Evolutionary conservation across 768 basidiomycete genomes (phyloP), one percentile per base, ranked within the genome.

Genomic region (Gelatoporia subvermispora): DNA sequence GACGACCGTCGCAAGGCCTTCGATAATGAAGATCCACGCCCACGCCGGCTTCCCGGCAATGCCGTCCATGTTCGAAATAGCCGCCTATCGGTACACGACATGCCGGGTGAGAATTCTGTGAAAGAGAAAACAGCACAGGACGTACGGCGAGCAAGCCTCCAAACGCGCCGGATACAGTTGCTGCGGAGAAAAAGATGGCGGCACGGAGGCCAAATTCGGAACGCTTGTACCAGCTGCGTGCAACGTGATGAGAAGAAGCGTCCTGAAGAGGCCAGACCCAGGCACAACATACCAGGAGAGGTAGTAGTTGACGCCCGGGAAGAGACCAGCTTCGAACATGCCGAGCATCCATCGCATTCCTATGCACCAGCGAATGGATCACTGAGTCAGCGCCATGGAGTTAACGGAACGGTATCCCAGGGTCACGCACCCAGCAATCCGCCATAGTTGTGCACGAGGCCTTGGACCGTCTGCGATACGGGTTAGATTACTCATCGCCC

Each of bases 121-220:
- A 31, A 31, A 31, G 28, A n/a, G 28, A 31, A 13, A 31, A 13
- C 13, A 23, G 17, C 21, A 10, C 25, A 11, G 21, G 16, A 54
- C 71, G 50, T 51, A 85, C 85, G 31, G 85, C 84, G 41, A 88
- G 77, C 17, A 88, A 68, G 43, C 85, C 85, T 45, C 85, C 85
- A 54, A 90, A 90, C 18, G 88, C 87, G n/a, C 88, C 90, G 2
- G 86, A 82, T 0, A 87, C 77, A 2, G 85, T 88, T 0, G 88
- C 88, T 3, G 88, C 73, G 0, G 69, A 69, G 68, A 75, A 77
- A 69, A 77, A 77, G 21, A 74, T 50, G 22, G 70, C 69, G 17
- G 66, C 63, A 36, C 71, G 70, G 45, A 78, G 70, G 49, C 85
- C 88, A 53, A 88, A 87, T 59, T 92, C 90, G 13, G 81, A 81